phyloP scores from a whole-genome alignment of 108 stramenopile species.

The Seminavis robusta region DNA sequence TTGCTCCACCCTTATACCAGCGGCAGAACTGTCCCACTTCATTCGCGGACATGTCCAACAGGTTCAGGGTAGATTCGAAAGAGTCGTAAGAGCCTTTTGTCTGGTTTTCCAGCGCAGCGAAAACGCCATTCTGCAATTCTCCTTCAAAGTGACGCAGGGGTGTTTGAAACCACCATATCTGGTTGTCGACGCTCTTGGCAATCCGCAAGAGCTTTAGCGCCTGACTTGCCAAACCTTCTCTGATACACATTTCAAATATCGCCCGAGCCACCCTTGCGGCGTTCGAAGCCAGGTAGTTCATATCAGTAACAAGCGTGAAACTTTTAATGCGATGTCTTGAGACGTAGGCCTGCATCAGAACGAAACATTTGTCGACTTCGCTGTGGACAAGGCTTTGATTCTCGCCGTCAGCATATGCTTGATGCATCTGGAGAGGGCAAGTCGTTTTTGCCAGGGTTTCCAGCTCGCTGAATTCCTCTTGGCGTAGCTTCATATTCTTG shows the following conservation, averaged over 20 bases:
- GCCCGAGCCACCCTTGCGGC: constrained; percentile 94
- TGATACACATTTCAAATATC: constrained; percentile 95
- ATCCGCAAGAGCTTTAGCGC: constrained; percentile 83
- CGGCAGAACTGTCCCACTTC: constrained; percentile 91
- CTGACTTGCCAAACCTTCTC: constrained; percentile 53
- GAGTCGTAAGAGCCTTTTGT: constrained; percentile 39
- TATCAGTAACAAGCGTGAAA: constrained; percentile 96
- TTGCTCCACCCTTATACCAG: constrained; percentile 45
- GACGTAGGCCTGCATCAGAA: constrained; percentile 92
- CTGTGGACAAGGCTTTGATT: constrained; percentile 54
- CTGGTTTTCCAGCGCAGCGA: constrained; percentile 73
- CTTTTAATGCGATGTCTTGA: constrained; percentile 59
- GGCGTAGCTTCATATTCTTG: constrained; percentile 91
- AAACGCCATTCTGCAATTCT: constrained; percentile 62
- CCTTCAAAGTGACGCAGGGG: constrained; percentile 91
- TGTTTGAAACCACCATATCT: constrained; percentile 94
- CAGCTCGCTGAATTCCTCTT: constrained; percentile 90
- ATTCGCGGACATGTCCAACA: constrained; percentile 90
- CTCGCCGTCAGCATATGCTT: constrained; percentile 16
- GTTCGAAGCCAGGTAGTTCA: constrained; percentile 96
- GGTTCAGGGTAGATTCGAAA: constrained; percentile 50
- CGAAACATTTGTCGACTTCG: constrained; percentile 85
- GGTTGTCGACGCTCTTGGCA: constrained; percentile 92
- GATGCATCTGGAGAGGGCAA: constrained; percentile 59
- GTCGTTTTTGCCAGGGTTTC: constrained; percentile 54